phyloP scores from a whole-genome alignment of 2,329 filamentous ascomycete species.

The Phaeosphaeria sp. region DNA sequence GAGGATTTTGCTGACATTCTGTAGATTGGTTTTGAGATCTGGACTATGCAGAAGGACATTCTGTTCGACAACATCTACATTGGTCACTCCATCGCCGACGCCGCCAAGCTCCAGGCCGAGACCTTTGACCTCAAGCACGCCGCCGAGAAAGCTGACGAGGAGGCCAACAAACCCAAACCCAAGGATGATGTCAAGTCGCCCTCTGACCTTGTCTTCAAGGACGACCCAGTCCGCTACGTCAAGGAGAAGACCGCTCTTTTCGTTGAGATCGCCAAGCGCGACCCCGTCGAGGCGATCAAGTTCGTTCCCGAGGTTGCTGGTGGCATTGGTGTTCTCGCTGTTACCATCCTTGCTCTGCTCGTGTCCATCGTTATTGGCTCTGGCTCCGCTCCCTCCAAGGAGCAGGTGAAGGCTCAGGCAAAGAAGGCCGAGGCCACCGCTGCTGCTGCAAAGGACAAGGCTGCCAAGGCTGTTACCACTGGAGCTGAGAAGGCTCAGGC shows the following conservation, averaged over 20 bases:
- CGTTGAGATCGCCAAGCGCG: conserved; percentile 79
- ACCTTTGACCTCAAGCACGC: conserved; percentile 89
- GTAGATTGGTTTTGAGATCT: conserved; percentile 97
- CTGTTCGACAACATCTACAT: conserved; percentile 99
- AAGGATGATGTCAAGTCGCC: conserved; percentile 71
- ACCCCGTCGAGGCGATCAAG: conserved; percentile 84
- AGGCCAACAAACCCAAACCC: conserved; percentile 79
- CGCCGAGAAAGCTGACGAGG: conserved; percentile 80
- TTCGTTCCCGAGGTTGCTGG: conserved; percentile 91
- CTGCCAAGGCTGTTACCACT: conserved; percentile 66
- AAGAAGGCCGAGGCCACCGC: conserved; percentile 78
- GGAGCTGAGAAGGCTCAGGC: conserved; percentile 78
- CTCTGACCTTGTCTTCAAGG: conserved; percentile 82
- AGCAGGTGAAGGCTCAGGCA: conserved; percentile 74
- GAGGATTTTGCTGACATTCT: conserved; percentile 14
- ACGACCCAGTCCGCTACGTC: conserved; percentile 86
- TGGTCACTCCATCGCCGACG: conserved; percentile 93
- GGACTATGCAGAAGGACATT: conserved; percentile 99
- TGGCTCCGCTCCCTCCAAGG: conserved; percentile 68
- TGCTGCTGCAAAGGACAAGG: conserved; percentile 70
- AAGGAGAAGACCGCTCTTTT: conserved; percentile 95
- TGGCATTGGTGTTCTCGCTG: conserved; percentile 73
- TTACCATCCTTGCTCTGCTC: conserved; percentile 74
- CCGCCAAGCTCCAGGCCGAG: conserved; percentile 85
- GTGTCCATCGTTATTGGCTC: conserved; percentile 72